Percentiles rank a stretch among this genome's conserved stretches.
These are phyloP conservation scores for Sicyos baderoa DNA, from an alignment of 306 rosid species.

Conservation along the genomic window DNA sequence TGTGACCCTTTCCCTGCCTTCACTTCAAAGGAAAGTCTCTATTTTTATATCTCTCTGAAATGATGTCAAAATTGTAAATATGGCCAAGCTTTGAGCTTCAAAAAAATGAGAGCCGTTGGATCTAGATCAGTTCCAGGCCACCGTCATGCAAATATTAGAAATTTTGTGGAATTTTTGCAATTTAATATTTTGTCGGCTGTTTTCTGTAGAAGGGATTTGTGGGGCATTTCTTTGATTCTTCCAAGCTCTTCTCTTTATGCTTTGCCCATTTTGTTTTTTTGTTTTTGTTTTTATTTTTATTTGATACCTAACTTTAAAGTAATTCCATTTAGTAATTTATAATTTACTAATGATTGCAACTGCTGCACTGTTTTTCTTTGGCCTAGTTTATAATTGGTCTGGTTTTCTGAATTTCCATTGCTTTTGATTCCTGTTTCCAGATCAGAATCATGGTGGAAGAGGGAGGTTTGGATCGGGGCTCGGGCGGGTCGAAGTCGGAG, in stretches of 20 bases:
- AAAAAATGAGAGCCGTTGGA: conserved; percentile 28
- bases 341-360: conserved; percentile 30
- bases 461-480: conserved; percentile 16
- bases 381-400: conserved; percentile 15
- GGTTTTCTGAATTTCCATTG: conserved; percentile 14
- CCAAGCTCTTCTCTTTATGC: conserved; percentile 40
- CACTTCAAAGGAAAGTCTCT: conserved; percentile 65
- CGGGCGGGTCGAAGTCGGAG: conserved; percentile 6
- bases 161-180: conserved; percentile 22
- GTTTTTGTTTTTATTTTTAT: conserved; percentile 19
- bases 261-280: conserved; percentile 20
- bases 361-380: conserved; percentile 28
- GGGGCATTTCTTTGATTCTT: conserved; percentile 57
- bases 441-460: conserved; percentile 68
- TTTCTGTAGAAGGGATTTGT: conserved; percentile 30
- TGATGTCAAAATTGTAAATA: conserved; percentile 24
- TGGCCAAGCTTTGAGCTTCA: conserved; percentile 27
- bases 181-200: conserved; percentile 3
- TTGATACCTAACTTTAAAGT: conserved; percentile 31
- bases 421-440: conserved; percentile 22
- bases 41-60: conserved; percentile 15
- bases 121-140: conserved; percentile 3
- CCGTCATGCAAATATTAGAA: neutral
- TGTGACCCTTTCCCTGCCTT: conserved; percentile 51
- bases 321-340: conserved; percentile 22